Conservation (phyloP, 2,329 filamentous ascomycete species). For the Fusarium keratoplasticum region DNA sequence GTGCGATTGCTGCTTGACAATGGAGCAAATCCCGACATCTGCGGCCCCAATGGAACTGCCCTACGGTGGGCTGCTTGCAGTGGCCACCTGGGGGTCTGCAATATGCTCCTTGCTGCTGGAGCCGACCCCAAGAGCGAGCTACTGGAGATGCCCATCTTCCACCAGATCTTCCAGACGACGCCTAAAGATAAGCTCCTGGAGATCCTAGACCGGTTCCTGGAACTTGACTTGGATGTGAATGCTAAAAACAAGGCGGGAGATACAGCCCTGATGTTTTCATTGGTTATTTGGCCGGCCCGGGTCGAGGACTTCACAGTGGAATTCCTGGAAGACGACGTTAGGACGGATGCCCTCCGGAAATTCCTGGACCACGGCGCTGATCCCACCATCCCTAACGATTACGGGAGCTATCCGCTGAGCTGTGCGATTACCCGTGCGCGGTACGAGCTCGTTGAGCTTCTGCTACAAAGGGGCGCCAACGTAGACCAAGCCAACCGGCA, state of each 20-base stretch:
- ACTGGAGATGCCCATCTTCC: background rate
- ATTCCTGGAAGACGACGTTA: background rate
- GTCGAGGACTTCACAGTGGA: too few relatives aligned
- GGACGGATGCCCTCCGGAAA: background rate
- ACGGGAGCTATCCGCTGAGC: background rate
- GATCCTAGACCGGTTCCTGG: background rate
- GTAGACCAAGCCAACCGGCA: background rate
- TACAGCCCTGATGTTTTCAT: background rate
- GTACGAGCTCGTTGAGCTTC: background rate
- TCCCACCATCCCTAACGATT: background rate
- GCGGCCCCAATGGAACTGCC: background rate
- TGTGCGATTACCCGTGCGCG: too few relatives aligned
- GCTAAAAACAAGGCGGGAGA: background rate
- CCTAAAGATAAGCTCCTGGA: background rate
- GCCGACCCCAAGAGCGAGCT: background rate
- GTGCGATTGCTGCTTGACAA: background rate
- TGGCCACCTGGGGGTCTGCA: background rate
- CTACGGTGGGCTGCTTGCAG: background rate
- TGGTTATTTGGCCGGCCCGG: background rate
- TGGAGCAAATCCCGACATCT: background rate
- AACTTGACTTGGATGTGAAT: conserved; percentile 3
- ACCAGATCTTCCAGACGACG: background rate
- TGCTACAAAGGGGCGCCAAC: background rate
- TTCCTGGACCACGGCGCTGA: background rate
- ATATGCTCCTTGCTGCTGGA: background rate